Percentiles rank a stretch among this genome's conserved stretches.
phyloP scores from a whole-genome alignment of 371 early-diverging fungal species.

The Mortierella sp. region DNA sequence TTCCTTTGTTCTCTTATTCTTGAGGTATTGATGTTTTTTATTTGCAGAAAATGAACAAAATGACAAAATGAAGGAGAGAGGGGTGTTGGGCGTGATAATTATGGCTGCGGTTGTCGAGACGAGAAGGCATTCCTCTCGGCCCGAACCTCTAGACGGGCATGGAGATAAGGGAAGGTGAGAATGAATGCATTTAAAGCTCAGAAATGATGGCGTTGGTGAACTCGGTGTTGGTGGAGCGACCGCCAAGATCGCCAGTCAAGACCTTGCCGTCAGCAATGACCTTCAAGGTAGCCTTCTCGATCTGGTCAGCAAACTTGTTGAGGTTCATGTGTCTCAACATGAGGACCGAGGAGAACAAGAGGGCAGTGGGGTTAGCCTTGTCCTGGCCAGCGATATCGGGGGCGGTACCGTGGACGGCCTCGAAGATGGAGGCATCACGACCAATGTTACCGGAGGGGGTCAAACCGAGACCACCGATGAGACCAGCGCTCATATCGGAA shows the following conservation, averaged over 20 bases:
- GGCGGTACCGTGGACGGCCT: slow-evolving; percentile 98
- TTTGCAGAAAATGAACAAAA: slow-evolving; percentile 35
- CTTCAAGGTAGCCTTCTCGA: slow-evolving; percentile 92
- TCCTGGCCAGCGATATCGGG: slow-evolving; percentile 98
- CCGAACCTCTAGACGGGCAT: slow-evolving; percentile 15
- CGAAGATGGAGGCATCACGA: slow-evolving; percentile 96
- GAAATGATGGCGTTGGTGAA: slow-evolving; percentile 93
- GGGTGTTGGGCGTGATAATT: slow-evolving; percentile 16
- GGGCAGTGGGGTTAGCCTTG: slow-evolving; percentile 83
- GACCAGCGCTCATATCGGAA: slow-evolving; percentile 97
- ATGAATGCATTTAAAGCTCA: slow-evolving; percentile 42
- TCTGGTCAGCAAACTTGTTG: slow-evolving; percentile 80
- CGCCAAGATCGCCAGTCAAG: slow-evolving; percentile 96
- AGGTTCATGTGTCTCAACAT: slow-evolving; percentile 98
- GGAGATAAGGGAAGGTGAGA: background rate
- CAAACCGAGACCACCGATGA: slow-evolving; percentile 98
- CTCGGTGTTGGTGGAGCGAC: slow-evolving; percentile 91
- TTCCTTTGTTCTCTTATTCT: background rate
- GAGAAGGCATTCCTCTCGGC: background rate
- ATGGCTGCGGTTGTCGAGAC: slow-evolving; percentile 14
- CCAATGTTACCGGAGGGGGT: slow-evolving; percentile 99
- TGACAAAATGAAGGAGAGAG: slow-evolving; percentile 10
- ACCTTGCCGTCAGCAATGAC: slow-evolving; percentile 95
- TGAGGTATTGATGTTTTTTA: slow-evolving; percentile 18
- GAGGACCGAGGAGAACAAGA: slow-evolving; percentile 95